Percentiles rank a stretch among this genome's conserved stretches.
phyloP scores from a whole-genome alignment of 1,284 basidiomycete species.

The Marasmius tenuissimus region DNA sequence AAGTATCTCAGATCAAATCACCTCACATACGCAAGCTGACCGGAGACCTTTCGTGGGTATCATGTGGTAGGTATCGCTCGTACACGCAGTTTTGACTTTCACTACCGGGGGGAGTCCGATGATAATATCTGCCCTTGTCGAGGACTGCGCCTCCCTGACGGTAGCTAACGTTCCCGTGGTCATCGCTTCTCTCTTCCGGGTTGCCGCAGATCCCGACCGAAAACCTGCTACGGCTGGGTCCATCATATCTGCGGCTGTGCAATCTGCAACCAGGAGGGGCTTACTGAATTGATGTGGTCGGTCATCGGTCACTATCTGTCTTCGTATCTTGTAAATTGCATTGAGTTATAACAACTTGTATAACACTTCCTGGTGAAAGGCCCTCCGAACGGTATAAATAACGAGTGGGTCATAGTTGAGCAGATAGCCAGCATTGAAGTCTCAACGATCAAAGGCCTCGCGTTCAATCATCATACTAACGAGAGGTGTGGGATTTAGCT shows the following conservation, averaged over 20 bases:
- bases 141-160: conserved; percentile 37
- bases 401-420: no score
- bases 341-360: no score
- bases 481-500: neutral
- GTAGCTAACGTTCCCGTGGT: conserved; percentile 43
- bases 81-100: conserved; percentile 38
- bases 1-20: neutral
- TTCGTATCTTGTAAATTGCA: no score
- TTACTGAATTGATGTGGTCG: no score
- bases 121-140: conserved; percentile 38
- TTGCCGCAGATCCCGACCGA: neutral
- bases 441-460: no score
- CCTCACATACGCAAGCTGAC: no score
- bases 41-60: neutral
- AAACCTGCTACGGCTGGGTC: neutral
- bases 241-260: neutral
- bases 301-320: no score
- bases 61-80: conserved; percentile 33
- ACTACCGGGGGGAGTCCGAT: conserved; percentile 29
- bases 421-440: no score
- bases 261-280: neutral
- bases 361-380: no score
- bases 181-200: conserved; percentile 28
- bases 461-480: neutral
- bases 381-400: no score